Percentiles rank a stretch among this genome's conserved stretches.
Conservation (phyloP, 2,329 filamentous ascomycete genomes). For the Juglanconis sp. region DNA sequence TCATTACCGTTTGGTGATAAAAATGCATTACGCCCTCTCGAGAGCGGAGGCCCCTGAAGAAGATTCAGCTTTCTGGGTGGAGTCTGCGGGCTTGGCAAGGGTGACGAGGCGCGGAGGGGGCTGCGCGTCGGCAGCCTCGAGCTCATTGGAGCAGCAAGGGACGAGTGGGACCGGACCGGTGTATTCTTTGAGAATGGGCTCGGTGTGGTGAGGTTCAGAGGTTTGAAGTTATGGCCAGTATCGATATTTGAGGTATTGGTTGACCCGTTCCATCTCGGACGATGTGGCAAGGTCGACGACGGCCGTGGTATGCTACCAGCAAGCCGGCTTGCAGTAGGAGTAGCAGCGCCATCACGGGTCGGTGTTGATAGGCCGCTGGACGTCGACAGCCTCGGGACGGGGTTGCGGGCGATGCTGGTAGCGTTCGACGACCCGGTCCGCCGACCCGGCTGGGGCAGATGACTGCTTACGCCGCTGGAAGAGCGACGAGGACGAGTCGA, state of each 20-base stretch:
- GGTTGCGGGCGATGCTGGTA: slow-evolving; percentile 39
- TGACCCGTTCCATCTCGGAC: slow-evolving; percentile 71
- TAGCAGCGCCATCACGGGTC: slow-evolving; percentile 43
- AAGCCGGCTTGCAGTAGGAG: slow-evolving; percentile 41
- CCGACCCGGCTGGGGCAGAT: slow-evolving; percentile 43
- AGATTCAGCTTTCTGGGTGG: slow-evolving; percentile 45
- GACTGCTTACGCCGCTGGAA: slow-evolving; percentile 41
- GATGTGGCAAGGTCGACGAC: slow-evolving; percentile 45
- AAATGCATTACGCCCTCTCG: slow-evolving; percentile 24
- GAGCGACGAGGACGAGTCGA: slow-evolving; percentile 35
- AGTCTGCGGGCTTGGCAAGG: slow-evolving; percentile 44
- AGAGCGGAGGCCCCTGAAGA: slow-evolving; percentile 53
- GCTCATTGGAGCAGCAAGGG: slow-evolving; percentile 27
- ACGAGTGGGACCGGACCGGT: slow-evolving; percentile 39
- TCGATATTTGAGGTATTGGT: slow-evolving; percentile 62
- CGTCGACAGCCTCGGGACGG: slow-evolving; percentile 44
- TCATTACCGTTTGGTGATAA: slow-evolving; percentile 42
- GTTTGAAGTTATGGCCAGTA: slow-evolving; percentile 66
- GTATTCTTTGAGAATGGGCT: slow-evolving; percentile 50
- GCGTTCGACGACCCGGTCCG: slow-evolving; percentile 46
- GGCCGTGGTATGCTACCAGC: slow-evolving; percentile 39
- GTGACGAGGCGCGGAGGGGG: slow-evolving; percentile 45
- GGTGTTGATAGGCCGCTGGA: slow-evolving; percentile 35
- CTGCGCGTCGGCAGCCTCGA: slow-evolving; percentile 52
- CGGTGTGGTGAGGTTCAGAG: slow-evolving; percentile 57